Conservation (phyloP, 345 rosid species). For the Eutrema yunnanense region DNA sequence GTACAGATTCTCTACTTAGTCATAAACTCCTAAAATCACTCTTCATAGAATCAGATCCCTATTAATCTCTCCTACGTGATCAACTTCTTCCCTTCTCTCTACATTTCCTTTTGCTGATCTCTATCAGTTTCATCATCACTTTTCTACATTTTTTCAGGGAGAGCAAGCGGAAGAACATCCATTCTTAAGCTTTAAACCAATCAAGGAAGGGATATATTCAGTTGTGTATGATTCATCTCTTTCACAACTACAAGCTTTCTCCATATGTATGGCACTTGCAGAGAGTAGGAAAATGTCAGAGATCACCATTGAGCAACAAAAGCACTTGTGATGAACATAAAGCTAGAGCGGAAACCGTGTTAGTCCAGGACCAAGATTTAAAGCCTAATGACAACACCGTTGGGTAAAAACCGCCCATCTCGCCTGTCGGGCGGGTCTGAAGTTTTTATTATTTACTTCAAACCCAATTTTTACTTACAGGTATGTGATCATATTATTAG, state of each 20-base stretch:
- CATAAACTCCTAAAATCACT: too few species aligned
- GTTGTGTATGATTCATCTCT: conserved; percentile 62
- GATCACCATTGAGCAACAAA: conserved; percentile 25
- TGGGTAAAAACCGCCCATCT: conserved; percentile 42
- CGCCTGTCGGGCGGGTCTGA: conserved; percentile 69
- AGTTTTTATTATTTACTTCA: conserved; percentile 32
- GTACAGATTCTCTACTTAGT: conserved; percentile 27
- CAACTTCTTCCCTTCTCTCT: too few species aligned
- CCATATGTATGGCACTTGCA: conserved; percentile 65
- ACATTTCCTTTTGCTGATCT: too few species aligned
- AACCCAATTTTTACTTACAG: conserved; percentile 21
- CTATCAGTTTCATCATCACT: neutral
- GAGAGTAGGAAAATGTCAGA: conserved; percentile 50
- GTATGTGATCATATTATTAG: neutral
- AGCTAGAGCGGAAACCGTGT: conserved; percentile 12
- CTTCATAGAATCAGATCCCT: too few species aligned
- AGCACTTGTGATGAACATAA: conserved; percentile 28
- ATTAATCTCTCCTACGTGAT: too few species aligned
- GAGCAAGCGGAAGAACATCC: conserved; percentile 47
- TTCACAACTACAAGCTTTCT: conserved; percentile 65
- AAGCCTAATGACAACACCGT: conserved; percentile 25
- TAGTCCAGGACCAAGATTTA: neutral
- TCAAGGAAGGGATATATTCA: conserved; percentile 75
- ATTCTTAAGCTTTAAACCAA: conserved; percentile 49
- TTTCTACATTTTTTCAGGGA: conserved; percentile 41